A percentile compares a stretch with the other conserved stretches of the same genome.
phyloP scores from a whole-genome alignment of 306 rosid genomes.

The Boehmeria nivea region DNA sequence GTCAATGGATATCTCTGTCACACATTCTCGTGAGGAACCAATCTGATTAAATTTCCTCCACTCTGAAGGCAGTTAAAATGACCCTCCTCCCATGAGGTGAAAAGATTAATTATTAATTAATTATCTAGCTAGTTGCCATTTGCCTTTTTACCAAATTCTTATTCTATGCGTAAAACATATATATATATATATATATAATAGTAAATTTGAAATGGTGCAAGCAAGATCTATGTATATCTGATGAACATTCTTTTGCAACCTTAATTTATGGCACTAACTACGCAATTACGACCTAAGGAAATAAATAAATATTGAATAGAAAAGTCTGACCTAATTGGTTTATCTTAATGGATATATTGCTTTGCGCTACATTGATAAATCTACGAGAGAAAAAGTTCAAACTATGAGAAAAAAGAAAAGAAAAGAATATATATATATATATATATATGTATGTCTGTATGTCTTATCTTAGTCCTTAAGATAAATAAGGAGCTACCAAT shows the following conservation, averaged over 20 bases:
- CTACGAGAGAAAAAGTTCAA: no score
- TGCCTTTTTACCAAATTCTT: not conserved
- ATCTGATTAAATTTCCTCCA: slow-evolving; percentile 1
- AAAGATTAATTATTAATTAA: not conserved
- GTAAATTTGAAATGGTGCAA: not conserved
- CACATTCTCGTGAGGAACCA: not conserved
- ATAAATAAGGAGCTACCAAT: not conserved
- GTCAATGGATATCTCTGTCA: no score
- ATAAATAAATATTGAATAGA: no score
- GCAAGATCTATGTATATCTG: not conserved
- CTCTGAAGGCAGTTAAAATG: not conserved
- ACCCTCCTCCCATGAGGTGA: not conserved
- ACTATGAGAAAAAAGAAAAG: no score
- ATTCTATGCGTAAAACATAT: not conserved
- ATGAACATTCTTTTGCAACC: not conserved
- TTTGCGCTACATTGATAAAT: no score
- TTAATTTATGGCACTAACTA: not conserved
- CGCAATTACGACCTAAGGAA: not conserved
- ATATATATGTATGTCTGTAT: no score
- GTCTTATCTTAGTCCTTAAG: not conserved
- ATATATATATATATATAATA: not conserved
- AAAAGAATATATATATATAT: no score
- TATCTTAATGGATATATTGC: no score
- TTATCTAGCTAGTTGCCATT: not conserved
- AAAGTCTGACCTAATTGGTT: not conserved